phyloP scores from a whole-genome alignment of 495 filamentous ascomycete species.

The Baudoinia panamericana region DNA sequence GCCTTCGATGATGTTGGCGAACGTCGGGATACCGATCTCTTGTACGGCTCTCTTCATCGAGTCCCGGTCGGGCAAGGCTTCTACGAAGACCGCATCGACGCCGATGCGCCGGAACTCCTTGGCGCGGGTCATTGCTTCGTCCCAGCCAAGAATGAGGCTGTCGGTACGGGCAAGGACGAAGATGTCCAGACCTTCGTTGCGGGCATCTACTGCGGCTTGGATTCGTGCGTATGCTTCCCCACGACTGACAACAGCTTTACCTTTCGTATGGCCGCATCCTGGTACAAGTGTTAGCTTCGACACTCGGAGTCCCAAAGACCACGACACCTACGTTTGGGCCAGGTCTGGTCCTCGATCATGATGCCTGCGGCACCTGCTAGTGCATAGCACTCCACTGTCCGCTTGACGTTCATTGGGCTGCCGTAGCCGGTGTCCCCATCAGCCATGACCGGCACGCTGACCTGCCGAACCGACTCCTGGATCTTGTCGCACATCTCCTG shows the following conservation, averaged over 20 bases:
- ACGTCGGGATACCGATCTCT: slow-evolving; percentile 29
- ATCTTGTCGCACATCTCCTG: slow-evolving; percentile 35
- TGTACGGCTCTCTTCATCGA: slow-evolving; percentile 29
- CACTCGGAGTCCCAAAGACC: no score
- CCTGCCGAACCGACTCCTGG: slow-evolving; percentile 29
- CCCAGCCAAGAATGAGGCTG: slow-evolving; percentile 26
- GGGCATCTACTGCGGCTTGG: slow-evolving; percentile 32
- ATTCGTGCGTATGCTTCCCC: slow-evolving; percentile 33
- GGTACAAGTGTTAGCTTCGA: slow-evolving; percentile 32
- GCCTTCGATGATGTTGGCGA: slow-evolving; percentile 37
- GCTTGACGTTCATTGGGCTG: no score
- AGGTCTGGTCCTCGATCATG: no score
- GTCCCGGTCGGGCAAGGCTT: slow-evolving; percentile 32
- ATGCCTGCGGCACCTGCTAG: no score
- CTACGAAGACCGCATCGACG: slow-evolving; percentile 33
- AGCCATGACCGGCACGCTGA: slow-evolving; percentile 32
- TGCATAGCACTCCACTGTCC: no score
- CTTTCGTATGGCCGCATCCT: slow-evolving; percentile 37
- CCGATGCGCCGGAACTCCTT: slow-evolving; percentile 31
- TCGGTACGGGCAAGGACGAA: slow-evolving; percentile 35
- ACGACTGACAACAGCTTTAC: slow-evolving; percentile 33
- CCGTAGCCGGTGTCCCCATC: no score
- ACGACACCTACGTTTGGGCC: no score
- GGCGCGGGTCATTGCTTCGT: slow-evolving; percentile 20
- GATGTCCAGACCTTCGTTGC: slow-evolving; percentile 33